These are phyloP conservation scores for Ogataea paraovalis DNA, from an alignment of 805 yeast species.

Conservation along the genomic window DNA sequence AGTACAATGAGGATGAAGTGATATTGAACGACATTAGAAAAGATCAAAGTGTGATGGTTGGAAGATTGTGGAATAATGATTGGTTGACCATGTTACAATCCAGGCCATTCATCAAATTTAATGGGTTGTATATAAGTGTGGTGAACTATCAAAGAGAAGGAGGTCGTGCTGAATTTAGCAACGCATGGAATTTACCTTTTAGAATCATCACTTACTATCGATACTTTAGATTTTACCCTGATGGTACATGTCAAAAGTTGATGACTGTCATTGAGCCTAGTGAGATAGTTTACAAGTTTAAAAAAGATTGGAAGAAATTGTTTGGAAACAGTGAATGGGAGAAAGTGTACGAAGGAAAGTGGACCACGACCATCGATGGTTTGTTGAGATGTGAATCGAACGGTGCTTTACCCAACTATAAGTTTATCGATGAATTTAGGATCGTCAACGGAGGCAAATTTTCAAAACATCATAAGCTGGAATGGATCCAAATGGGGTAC, in stretches of 20 bases:
- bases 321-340: conserved; percentile 26
- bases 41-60: conserved; percentile 35
- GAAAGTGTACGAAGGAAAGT: conserved; percentile 46
- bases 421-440: conserved; percentile 58
- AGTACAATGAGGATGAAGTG: conserved; percentile 43
- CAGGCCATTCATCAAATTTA: conserved; percentile 74
- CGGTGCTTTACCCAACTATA: conserved; percentile 58
- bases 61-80: conserved; percentile 36
- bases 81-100: conserved; percentile 52
- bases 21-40: conserved; percentile 33
- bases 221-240: conserved; percentile 73
- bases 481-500: conserved; percentile 66
- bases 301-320: conserved; percentile 26
- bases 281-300: conserved; percentile 55
- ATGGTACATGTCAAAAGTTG: conserved; percentile 69
- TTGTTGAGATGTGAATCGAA: conserved; percentile 45
- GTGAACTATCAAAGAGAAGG: conserved; percentile 86
- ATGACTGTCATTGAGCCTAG: conserved; percentile 71
- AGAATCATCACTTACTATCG: conserved; percentile 85
- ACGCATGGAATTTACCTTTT: conserved; percentile 69
- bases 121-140: conserved; percentile 82
- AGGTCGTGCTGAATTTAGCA: conserved; percentile 59
- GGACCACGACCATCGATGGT: conserved; percentile 56
- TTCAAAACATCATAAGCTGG: conserved; percentile 61
- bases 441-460: conserved; percentile 55